Conservation (phyloP, 768 basidiomycete genomes). For the Neoboletus magnificus region DNA sequence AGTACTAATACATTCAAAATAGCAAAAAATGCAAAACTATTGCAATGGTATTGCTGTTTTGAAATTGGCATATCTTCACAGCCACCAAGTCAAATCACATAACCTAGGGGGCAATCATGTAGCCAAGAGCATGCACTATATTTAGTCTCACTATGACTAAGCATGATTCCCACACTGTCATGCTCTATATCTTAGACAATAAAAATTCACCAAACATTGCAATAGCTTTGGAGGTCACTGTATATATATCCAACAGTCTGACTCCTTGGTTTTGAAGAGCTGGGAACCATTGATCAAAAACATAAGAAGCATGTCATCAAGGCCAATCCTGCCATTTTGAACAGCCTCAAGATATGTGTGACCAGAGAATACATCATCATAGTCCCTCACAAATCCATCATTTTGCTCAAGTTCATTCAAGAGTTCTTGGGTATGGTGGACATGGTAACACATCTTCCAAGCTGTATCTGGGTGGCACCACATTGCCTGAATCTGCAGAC, state of each 20-base stretch:
- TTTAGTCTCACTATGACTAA: no score
- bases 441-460: background rate
- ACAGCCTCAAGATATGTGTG: background rate
- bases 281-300: background rate
- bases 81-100: no score
- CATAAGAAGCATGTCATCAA: background rate
- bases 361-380: background rate
- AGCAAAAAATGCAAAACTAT: no score
- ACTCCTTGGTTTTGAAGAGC: background rate
- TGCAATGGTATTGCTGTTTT: no score
- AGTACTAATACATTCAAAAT: no score
- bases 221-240: no score
- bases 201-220: no score
- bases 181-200: no score
- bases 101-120: no score
- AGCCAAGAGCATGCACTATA: no score
- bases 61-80: no score
- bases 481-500: background rate
- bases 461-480: background rate
- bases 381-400: background rate
- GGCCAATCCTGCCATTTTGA: background rate
- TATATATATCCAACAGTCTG: background rate
- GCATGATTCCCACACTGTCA: no score
- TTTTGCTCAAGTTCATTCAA: background rate
- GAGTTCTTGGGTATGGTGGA: rapidly evolving